Percentiles rank a stretch among this genome's conserved stretches.
phyloP scores from a whole-genome alignment of 1,284 basidiomycete species.

The Naganishia liquefaciens region DNA sequence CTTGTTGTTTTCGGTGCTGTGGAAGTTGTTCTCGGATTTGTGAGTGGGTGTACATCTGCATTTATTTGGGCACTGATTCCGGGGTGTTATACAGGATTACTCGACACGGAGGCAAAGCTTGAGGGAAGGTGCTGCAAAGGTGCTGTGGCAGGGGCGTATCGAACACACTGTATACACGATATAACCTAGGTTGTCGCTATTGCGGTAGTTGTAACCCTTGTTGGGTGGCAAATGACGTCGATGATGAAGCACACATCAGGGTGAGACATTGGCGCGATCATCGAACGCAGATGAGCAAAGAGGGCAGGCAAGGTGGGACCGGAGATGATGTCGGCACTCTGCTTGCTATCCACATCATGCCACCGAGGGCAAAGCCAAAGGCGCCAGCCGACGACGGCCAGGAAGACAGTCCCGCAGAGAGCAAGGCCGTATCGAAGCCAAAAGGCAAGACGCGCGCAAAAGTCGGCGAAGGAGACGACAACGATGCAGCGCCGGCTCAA shows the following conservation, averaged over 20 bases:
- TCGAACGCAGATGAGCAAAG: neutral
- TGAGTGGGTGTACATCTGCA: conserved; percentile 35
- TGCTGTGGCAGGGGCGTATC: neutral
- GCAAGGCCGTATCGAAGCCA: neutral
- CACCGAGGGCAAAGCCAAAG: conserved; percentile 10
- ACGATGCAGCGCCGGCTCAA: neutral
- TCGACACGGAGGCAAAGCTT: conserved; percentile 14
- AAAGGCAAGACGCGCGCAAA: conserved; percentile 1
- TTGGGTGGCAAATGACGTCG: neutral
- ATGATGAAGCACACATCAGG: conserved; percentile 6
- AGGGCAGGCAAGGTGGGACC: no score
- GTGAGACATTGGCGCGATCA: conserved; percentile 7
- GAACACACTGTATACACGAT: neutral
- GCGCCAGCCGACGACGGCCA: neutral
- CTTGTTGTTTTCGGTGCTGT: conserved; percentile 77
- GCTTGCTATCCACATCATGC: neutral
- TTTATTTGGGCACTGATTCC: neutral
- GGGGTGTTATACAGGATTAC: conserved; percentile 1
- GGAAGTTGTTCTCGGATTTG: conserved; percentile 82
- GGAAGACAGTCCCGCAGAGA: neutral
- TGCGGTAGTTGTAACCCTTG: neutral
- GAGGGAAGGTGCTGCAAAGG: neutral
- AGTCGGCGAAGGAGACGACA: neutral
- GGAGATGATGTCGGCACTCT: neutral
- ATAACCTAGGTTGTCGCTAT: no score